These are phyloP conservation scores for Candida ovalis DNA, from an alignment of 805 yeast genomes.

Conservation along the genomic window DNA sequence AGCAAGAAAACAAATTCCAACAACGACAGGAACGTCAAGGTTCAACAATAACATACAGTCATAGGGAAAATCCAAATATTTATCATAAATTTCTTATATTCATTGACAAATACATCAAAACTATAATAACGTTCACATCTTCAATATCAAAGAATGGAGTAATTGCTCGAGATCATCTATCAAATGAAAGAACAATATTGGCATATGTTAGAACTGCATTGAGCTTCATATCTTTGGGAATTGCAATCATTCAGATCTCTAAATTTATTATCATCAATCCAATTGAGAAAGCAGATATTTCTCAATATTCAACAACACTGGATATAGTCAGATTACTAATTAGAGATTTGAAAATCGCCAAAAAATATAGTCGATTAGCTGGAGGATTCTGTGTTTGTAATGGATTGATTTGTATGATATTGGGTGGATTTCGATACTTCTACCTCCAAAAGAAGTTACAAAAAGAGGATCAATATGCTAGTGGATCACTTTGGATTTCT, in stretches of 20 bases:
- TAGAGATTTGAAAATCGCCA: constrained; percentile 11
- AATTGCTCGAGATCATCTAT: constrained; percentile 55
- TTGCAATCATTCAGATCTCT: constrained; percentile 51
- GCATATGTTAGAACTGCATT: constrained; percentile 59
- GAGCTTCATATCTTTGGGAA: constrained; percentile 48
- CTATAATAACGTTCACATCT: not conserved
- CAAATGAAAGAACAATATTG: constrained; percentile 58
- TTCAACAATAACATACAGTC: not conserved
- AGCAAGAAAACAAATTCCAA: no score
- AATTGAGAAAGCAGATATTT: constrained; percentile 3
- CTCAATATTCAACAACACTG: not conserved
- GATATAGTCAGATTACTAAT: constrained; percentile 3
- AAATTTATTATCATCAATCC: constrained; percentile 30
- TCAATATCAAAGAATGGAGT: constrained; percentile 34
- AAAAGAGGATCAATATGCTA: constrained; percentile 24
- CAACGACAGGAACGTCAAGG: no score
- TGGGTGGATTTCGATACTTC: constrained; percentile 45
- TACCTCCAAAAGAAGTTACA: constrained; percentile 39
- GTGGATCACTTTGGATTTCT: constrained; percentile 39
- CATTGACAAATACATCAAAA: not conserved
- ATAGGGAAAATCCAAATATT: not conserved
- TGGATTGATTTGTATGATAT: constrained; percentile 39
- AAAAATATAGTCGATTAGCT: constrained; percentile 19
- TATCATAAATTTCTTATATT: not conserved
- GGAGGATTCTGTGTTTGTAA: constrained; percentile 34